Evolutionary conservation across 495 filamentous ascomycete genomes (phyloP), one percentile per base, ranked within the genome.

Genomic region (Aspergillus ostianus): DNA sequence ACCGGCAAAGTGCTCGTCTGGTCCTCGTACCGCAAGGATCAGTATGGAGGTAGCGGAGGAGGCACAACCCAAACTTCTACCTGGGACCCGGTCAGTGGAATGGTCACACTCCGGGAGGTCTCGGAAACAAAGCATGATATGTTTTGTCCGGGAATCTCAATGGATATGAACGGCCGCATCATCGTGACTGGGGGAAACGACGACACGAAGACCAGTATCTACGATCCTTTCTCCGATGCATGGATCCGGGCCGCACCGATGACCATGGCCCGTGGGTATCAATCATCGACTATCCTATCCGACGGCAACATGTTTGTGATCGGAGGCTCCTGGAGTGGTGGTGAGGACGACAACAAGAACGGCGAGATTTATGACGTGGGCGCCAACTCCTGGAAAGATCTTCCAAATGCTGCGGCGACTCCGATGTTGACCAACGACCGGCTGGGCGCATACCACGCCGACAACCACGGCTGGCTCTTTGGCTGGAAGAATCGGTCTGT

Each of bases 401-500:
- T 82, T 0, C 62, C 68, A 4, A 73, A 72, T 8, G 68, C 71
- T 47, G 64, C 65, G 6, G 77, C 78, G 20, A 63, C 70, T 19
- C 70, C 74, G 2, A 84, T 86, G 76, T 56, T 81, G 26, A 87
- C 84, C 2, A 61, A 66, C 8, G 85, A 87, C 64, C 19, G 82
- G 15, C 8, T 45, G 59, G 46, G 64, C 63, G 63, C 73, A 10
- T 86, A 74, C 55, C 73, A 80, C 17, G 59, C 70, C 10, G 84
- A 87, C 64, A 85, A 84, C 58, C 84, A 87, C 60, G 80, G 62
- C 48, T 86, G 84, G 84, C 72, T 87, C n/a, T 87, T 85, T 64
- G 82, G 66, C 10, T 87, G 84, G 80, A 85, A 81, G 60, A 70
- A 75, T 46, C 74, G 69, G 10, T 76, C 63, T 26, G 77, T 85